Base-by-base conservation (phyloP, 75 land plant genomes). In the Azolla pinnata region DNA sequence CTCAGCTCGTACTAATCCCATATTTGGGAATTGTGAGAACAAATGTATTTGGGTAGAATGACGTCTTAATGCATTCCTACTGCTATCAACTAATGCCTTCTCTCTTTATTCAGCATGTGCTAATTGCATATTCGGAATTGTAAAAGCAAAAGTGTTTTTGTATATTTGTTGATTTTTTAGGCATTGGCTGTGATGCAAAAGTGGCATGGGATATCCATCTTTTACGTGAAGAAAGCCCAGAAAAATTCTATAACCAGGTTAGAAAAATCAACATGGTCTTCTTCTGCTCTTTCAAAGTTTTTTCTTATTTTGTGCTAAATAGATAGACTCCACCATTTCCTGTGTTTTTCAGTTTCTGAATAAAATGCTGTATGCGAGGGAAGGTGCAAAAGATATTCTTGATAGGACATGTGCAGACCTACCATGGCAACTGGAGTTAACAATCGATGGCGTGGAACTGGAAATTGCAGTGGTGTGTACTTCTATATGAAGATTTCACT, bases 121-220 rank as follows among this genome's bases (percentile, higher is more conserved):
- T n/a, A n/a, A n/a, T n/a, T n/a, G n/a, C n/a, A n/a, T n/a, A n/a
- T n/a, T n/a, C n/a, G 4, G 10, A 2, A 5, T 3, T 28, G 33
- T 25, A 27, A 25, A 45, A 45, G 26, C n/a, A 25, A 17, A 20
- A 33, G 29, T 20, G 8, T 58, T 18, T 33, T 29, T 2, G 9
- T 17, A 31, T 33, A 17, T 27, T 29, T 44, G 19, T 44, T 44
- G 25, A 21, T 21, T 44, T 29, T 51, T n/a, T 49, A 87, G 87
- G 91, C 53, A 79, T 87, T 71, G 91, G 91, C 52, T 87, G 91
- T 61, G 91, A 87, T 76, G 91, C 91, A 64, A 87, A 87, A 71
- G 87, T 87, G 56, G 91, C 87, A 26, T 71, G 75, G 59, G 91
- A 87, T 31, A 81, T 87, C 51, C 87, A 87, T 54, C 54, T 59